Base-by-base conservation (phyloP, 2,329 filamentous ascomycete genomes). In the Pseudophaeomoniella oleicola region DNA sequence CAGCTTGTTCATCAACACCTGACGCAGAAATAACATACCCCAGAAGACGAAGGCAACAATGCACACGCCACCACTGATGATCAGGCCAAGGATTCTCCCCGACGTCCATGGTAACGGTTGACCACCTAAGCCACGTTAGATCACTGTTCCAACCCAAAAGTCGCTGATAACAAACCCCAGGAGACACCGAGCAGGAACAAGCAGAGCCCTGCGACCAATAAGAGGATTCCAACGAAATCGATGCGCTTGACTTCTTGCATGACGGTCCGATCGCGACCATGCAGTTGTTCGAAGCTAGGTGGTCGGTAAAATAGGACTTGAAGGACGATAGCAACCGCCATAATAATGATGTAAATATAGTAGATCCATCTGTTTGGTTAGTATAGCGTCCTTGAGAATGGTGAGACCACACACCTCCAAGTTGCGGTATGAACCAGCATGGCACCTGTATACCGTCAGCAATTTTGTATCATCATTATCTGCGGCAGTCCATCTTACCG, bases 261-360 rank as follows among this genome's bases (percentile, higher is more conserved):
- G 43, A 56, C 57, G 4, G 53, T 59, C 3, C 38, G 32, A 46
- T 56, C 58, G 22, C 49, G 44, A 19, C 57, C 57, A 39, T 62
- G 58, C 2, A 61, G 47, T 6, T 60, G 52, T 11, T 55, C 47
- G 37, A 62, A 63, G 1, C 53, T 55, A 1, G 60, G 59, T 9
- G 59, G 60, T 39, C 59, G 54, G 44, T 64, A 64, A 42, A 59
- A 62, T 40, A 60, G 32, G 40, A 54, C 53, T 13, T 58, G 44
- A 2, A 57, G 44, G 17, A 55, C 45, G 33, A 57, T 51, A 16
- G 30, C 19, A 10, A 36, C 19, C 39, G 40, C 42, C 40, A 44
- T 44, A 13, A 46, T 42, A 19, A 57, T 60, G 37, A 62, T 59
- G 40, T 59, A 59, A 42, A 62, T 53, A 44, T 61, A 59, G 44